A percentile compares a stretch with the other conserved stretches of the same genome.
Conservation (phyloP, 208 protist species). For the Strigomonas culicis region DNA sequence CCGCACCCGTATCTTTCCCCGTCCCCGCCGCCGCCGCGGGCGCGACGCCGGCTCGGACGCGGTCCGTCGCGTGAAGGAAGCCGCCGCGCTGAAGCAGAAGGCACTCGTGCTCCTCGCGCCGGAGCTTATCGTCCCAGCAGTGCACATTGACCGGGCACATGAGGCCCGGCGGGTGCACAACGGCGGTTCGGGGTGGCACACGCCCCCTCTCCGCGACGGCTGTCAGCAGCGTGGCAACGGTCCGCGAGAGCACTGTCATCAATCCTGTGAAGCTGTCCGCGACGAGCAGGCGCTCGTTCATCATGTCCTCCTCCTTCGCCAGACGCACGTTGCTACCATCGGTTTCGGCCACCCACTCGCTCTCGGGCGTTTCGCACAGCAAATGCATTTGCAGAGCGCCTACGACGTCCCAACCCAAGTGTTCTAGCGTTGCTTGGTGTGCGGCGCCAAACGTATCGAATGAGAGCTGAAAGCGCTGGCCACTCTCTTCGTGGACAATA, state of each 20-base stretch:
- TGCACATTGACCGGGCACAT: slow-evolving; percentile 68
- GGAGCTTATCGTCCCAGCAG: slow-evolving; percentile 21
- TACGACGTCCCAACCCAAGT: not conserved
- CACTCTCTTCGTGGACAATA: not conserved
- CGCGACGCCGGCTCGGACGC: not conserved
- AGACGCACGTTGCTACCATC: not conserved
- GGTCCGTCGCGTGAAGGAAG: slow-evolving; percentile 24
- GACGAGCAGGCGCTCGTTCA: slow-evolving; percentile 43
- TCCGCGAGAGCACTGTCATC: slow-evolving; percentile 19
- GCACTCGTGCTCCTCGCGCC: slow-evolving; percentile 42
- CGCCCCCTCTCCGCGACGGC: not conserved
- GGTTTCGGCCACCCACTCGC: not conserved
- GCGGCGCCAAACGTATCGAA: not conserved
- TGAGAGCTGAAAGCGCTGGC: not conserved
- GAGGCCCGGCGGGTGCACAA: slow-evolving; percentile 52
- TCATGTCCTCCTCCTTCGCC: not conserved
- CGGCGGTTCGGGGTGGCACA: slow-evolving; percentile 18
- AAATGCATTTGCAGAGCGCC: not conserved
- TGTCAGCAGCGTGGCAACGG: slow-evolving; percentile 24
- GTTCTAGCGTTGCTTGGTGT: not conserved
- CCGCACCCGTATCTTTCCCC: slow-evolving; percentile 11
- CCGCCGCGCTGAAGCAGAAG: slow-evolving; percentile 41
- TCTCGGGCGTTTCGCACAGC: not conserved
- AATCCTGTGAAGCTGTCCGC: slow-evolving; percentile 35
- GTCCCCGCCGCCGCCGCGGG: slow-evolving; percentile 22